A percentile compares a stretch with the other conserved stretches of the same genome.
These are phyloP conservation scores for Sporothrix schenckii DNA, from an alignment of 2,329 filamentous ascomycete genomes.

Conservation along the genomic window DNA sequence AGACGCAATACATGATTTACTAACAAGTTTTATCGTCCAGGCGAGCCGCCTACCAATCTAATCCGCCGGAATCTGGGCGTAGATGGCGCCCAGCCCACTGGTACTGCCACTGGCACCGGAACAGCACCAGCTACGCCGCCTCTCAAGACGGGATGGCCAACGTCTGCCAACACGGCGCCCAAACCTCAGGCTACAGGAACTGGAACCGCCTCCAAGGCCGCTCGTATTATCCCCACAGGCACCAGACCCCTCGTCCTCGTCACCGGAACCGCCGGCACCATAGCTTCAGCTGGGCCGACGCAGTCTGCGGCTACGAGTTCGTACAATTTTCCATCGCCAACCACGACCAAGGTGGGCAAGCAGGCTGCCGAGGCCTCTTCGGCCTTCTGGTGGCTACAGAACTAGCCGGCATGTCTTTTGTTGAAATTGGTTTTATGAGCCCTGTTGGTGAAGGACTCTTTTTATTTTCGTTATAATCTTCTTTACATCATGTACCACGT, in stretches of 20 bases:
- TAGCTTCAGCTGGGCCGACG: neutral
- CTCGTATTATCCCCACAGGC: neutral
- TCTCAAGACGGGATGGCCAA: conserved; percentile 4
- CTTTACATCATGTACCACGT: no score
- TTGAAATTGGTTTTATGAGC: no score
- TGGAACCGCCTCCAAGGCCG: neutral
- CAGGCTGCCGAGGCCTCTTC: neutral
- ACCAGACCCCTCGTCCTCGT: neutral
- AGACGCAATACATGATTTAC: neutral
- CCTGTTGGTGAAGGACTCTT: no score
- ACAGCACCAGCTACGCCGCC: neutral
- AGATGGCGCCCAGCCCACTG: neutral
- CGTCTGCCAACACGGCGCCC: neutral
- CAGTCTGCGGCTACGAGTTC: neutral
- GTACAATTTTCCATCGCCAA: conserved; percentile 17
- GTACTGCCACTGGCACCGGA: neutral
- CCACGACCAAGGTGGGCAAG: neutral
- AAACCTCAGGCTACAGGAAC: neutral
- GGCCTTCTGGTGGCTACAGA: neutral
- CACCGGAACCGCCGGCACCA: neutral
- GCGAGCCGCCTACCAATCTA: neutral
- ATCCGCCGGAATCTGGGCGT: neutral
- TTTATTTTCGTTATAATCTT: neutral
- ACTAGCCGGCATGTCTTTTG: neutral
- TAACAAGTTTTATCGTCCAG: neutral